Conservation (phyloP, 1,284 basidiomycete species). For the Pascua sp. region DNA sequence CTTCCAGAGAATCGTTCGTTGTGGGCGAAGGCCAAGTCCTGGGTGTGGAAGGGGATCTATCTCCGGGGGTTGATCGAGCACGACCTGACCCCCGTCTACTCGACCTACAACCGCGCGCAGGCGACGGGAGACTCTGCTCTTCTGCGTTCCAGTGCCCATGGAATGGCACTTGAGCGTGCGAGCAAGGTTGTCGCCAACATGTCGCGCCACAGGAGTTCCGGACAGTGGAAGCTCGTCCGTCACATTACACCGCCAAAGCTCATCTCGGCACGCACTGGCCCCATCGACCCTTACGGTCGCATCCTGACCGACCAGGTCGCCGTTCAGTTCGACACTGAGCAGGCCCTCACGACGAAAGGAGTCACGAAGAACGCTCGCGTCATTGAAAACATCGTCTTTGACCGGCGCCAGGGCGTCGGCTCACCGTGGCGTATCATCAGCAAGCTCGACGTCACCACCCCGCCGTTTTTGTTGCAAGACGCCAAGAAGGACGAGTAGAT, state of each 20-base stretch:
- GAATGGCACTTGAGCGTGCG: constrained; percentile 4
- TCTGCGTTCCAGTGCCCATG: not conserved
- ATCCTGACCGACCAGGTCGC: constrained; percentile 5
- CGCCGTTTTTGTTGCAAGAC: not conserved
- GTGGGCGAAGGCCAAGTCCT: not conserved
- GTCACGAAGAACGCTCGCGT: constrained; percentile 2
- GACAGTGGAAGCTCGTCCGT: constrained; percentile 1
- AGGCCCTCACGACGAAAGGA: constrained; percentile 3
- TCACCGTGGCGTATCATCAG: constrained; percentile 4
- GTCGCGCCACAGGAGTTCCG: not conserved
- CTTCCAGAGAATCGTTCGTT: too few species aligned
- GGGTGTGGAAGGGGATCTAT: not conserved
- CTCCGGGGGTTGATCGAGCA: too few species aligned
- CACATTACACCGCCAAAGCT: constrained; percentile 3
- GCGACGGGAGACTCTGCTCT: not conserved
- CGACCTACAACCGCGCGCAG: constrained; percentile 12
- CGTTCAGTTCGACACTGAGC: constrained; percentile 12
- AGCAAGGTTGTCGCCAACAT: not conserved
- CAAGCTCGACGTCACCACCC: not conserved
- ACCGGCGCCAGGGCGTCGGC: not conserved
- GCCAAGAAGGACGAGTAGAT: not conserved
- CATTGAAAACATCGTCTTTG: constrained; percentile 10
- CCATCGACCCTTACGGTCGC: constrained; percentile 1
- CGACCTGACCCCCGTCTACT: constrained; percentile 1
- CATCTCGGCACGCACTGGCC: constrained; percentile 4